Base-by-base conservation (phyloP, 192 early-diverging fungal species). In the Geosiphon pyriformis region DNA sequence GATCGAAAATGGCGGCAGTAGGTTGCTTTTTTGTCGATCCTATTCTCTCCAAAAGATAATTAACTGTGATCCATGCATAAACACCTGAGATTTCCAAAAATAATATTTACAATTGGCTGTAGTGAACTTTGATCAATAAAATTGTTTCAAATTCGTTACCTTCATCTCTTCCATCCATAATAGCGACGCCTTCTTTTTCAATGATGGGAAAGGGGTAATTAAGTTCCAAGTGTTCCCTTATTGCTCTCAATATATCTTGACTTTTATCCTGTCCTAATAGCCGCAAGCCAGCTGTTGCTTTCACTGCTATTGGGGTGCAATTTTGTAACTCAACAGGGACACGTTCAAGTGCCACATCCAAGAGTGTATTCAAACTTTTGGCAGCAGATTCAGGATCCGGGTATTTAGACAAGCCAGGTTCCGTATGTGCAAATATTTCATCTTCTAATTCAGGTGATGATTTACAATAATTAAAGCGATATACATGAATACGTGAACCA, bases 21-120 rank as follows among this genome's bases (percentile, higher is more conserved):
- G 77, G 72, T 6, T 53, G 58, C 22, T 74, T 75, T 66, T 76
- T 59, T 0, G 75, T 29, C 10, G 78, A 76, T 10, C 85, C 90
- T 52, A 95, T 80, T 22, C 75, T 76, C 22, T 80, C 72, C 30
- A 95, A 80, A 7, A 98, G 77, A 65, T 92, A 96, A 75, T 98
- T 98, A 23, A 96, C 91, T 0, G 96, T 98, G 53, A 98, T 92
- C 96, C 96, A 98, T 32, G 94, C 94, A 77, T 87, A 98, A n/a
- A 97, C 87, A 48, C 94, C 80, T 81, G 59, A 72, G 71, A 54
- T 26, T n/a, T n/a, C n/a, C n/a, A n/a, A n/a, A n/a, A n/a, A 50
- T 26, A 64, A 63, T 18, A 62, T 59, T 32, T 22, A 26, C 17
- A 56, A 0, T 17, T 7, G 23, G 37, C 31, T 55, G 23, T 42